phyloP scores from a whole-genome alignment of 164 flowering plant genomes.

The Platanus orientalis region DNA sequence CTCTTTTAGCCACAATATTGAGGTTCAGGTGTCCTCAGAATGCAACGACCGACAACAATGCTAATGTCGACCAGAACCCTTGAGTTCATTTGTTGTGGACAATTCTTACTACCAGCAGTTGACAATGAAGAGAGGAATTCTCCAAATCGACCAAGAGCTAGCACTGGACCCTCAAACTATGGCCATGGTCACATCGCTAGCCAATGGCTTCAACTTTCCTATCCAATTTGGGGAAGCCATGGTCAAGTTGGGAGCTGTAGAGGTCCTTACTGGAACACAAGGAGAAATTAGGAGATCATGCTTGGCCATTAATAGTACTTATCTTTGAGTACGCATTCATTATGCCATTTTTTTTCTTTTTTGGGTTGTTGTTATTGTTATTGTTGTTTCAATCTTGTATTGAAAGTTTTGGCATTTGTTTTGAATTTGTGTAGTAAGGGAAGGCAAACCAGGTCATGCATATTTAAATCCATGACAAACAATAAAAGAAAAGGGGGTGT shows the following conservation, averaged over 20 bases:
- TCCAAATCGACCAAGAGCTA: slow-evolving; percentile 40
- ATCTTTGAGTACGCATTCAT: too few relatives aligned
- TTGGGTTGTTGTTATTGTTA: too few relatives aligned
- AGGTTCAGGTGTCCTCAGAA: slow-evolving; percentile 21
- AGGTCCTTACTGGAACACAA: slow-evolving; percentile 21
- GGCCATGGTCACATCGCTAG: slow-evolving; percentile 5
- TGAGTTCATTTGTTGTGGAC: slow-evolving; percentile 22
- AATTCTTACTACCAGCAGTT: slow-evolving; percentile 32
- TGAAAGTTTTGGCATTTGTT: too few relatives aligned
- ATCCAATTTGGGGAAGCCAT: slow-evolving; percentile 30
- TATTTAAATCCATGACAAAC: too few relatives aligned
- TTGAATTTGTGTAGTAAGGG: too few relatives aligned
- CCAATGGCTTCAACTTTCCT: slow-evolving; percentile 7
- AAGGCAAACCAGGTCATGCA: too few relatives aligned
- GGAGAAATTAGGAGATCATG: slow-evolving; percentile 35
- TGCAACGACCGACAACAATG: neutral
- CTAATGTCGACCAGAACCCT: slow-evolving; percentile 24
- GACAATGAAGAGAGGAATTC: slow-evolving; percentile 24
- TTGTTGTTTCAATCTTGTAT: too few relatives aligned
- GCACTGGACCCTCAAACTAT: slow-evolving; percentile 27
- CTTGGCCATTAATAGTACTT: slow-evolving; percentile 1
- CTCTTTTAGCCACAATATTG: slow-evolving; percentile 10
- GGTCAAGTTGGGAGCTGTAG: slow-evolving; percentile 33
- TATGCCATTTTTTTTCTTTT: too few relatives aligned
- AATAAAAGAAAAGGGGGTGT: too few relatives aligned